Evolutionary conservation across 176 grass and related monocot species (phyloP).

Genomic region (Areca catechu): DNA sequence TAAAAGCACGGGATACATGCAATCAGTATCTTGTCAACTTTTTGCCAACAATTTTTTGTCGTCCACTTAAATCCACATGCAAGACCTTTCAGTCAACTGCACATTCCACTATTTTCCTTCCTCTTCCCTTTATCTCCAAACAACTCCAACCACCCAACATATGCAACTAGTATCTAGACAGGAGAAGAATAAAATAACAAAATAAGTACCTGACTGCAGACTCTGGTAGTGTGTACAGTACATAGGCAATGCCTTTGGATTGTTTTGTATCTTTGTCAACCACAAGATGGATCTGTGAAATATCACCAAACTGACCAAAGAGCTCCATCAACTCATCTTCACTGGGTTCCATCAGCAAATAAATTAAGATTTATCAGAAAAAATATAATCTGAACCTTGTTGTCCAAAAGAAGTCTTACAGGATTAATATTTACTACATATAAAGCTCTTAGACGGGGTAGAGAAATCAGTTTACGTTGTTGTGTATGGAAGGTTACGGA

Average conservation of each 20-base stretch:
- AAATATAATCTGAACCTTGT: neutral
- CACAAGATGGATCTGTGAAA: conserved; percentile 75
- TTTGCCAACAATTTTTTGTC: no score
- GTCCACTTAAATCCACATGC: no score
- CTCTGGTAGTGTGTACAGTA: conserved; percentile 73
- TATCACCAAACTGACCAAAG: conserved; percentile 65
- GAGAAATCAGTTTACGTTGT: conserved; percentile 41
- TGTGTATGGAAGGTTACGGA: conserved; percentile 91
- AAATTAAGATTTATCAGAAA: conserved; percentile 23
- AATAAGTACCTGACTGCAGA: conserved; percentile 64
- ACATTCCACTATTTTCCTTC: no score
- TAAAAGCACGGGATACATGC: no score
- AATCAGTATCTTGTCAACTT: no score
- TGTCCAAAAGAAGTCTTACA: neutral
- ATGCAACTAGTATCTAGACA: no score
- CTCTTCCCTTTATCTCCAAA: no score
- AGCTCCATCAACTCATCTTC: conserved; percentile 80
- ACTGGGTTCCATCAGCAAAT: conserved; percentile 27
- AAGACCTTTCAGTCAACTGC: no score
- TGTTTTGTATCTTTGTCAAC: conserved; percentile 77
- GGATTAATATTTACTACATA: no score
- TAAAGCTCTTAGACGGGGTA: conserved; percentile 8
- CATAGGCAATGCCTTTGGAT: conserved; percentile 82
- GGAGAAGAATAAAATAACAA: no score
- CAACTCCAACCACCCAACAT: no score